These are phyloP conservation scores for Dactylellina haptotyla DNA, from an alignment of 2,329 filamentous ascomycete genomes.

Conservation along the genomic window DNA sequence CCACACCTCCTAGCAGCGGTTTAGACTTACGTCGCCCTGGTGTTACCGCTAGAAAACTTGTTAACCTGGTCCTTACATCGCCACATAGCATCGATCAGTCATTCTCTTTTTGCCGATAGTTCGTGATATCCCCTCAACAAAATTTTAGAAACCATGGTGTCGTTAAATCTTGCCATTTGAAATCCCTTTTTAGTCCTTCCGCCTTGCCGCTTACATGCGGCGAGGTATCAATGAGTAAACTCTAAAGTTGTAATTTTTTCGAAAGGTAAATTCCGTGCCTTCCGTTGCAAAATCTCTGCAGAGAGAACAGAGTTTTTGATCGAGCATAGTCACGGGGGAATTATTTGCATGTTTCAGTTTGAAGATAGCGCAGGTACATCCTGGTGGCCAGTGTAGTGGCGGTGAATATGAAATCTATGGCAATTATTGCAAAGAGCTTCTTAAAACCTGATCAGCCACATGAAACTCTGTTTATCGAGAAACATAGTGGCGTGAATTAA, in stretches of 20 bases:
- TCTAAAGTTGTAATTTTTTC: constrained; percentile 20
- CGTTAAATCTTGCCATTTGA: no score
- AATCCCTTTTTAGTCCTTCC: neutral
- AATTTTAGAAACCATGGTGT: neutral
- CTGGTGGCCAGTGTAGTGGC: constrained; percentile 44
- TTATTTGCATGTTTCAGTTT: constrained; percentile 9
- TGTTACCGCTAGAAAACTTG: no score
- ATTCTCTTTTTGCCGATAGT: no score
- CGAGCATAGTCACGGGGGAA: neutral
- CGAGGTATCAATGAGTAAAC: constrained; percentile 3
- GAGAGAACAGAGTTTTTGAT: neutral
- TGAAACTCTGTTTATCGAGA: constrained; percentile 53
- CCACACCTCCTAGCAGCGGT: neutral
- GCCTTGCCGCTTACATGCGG: constrained; percentile 32
- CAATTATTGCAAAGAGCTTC: neutral
- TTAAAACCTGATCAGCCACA: constrained; percentile 14
- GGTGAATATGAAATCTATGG: neutral
- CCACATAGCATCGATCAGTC: no score
- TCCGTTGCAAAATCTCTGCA: constrained; percentile 5
- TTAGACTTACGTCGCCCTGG: neutral
- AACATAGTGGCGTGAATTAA: constrained; percentile 23
- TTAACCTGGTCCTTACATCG: no score
- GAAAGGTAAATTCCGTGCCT: constrained; percentile 22
- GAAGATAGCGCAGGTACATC: constrained; percentile 7
- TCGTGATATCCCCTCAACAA: no score